Evolutionary conservation across 192 early-diverging fungal genomes (phyloP).

Genomic region (Phlyctochytrium planicorne): DNA sequence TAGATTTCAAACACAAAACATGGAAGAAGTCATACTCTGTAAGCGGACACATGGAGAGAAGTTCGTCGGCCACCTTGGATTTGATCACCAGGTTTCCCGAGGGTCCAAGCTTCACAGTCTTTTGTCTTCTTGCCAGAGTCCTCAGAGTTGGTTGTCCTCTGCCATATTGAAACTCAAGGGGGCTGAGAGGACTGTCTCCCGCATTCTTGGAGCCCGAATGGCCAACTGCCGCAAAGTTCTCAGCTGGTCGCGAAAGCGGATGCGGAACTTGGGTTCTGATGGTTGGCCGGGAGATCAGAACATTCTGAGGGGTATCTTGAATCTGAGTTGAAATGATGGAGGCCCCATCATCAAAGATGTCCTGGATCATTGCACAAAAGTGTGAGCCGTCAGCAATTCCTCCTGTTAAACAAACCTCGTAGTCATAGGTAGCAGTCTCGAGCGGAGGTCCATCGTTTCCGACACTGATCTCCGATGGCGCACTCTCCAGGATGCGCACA

Average conservation of each 20-base stretch:
- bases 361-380: no score
- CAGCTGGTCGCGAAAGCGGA: neutral
- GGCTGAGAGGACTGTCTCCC: neutral
- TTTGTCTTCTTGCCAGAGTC: neutral
- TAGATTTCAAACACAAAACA: no score
- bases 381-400: no score
- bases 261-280: neutral
- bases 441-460: neutral
- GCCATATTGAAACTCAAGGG: neutral
- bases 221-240: neutral
- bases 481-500: neutral
- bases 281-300: neutral
- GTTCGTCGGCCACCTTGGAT: neutral
- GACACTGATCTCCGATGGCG: neutral
- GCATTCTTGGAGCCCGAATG: neutral
- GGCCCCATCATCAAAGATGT: neutral
- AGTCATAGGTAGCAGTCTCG: neutral
- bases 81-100: constrained; percentile 1
- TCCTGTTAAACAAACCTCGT: no score
- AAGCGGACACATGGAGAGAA: neutral
- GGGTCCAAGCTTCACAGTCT: neutral
- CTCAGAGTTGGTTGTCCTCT: neutral
- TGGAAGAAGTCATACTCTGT: no score
- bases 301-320: neutral
- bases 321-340: neutral